These are phyloP conservation scores for Rosa lucieae DNA, from an alignment of 306 rosid genomes.

Conservation along the genomic window DNA sequence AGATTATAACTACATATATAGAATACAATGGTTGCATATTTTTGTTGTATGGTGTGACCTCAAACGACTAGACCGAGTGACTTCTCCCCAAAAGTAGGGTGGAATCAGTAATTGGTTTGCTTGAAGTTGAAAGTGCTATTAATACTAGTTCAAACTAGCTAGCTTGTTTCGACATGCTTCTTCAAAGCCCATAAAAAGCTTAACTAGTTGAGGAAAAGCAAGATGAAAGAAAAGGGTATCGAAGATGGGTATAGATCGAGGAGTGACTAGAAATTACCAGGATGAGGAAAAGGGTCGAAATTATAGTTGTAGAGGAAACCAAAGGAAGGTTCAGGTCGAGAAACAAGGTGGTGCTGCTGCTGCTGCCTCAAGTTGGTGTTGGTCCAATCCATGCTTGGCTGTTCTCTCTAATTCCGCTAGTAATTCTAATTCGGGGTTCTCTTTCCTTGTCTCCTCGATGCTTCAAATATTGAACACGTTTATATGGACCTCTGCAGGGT, in stretches of 20 bases:
- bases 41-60: not conserved
- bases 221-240: not conserved
- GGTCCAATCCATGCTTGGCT: constrained; percentile 72
- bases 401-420: not conserved
- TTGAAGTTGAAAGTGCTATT: constrained; percentile 23
- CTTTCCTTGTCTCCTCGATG: constrained; percentile 28
- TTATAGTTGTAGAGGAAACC: constrained; percentile 71
- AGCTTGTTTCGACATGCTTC: constrained; percentile 5
- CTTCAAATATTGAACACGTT: constrained; percentile 20
- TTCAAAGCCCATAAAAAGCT: constrained; percentile 7
- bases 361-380: constrained; percentile 49
- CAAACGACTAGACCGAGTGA: not conserved
- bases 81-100: constrained; percentile 17
- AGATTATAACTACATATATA: not conserved
- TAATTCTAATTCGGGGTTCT: constrained; percentile 12
- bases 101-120: not conserved
- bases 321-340: constrained; percentile 63
- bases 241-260: not conserved
- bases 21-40: not conserved
- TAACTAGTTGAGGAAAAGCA: not conserved
- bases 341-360: constrained; percentile 42
- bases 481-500: constrained; percentile 38
- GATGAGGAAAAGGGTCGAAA: constrained; percentile 56
- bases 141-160: not conserved
- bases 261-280: constrained; percentile 41